Base-by-base conservation (phyloP, 202 grass and related monocot genomes). In the Saccharum hybrid region DNA sequence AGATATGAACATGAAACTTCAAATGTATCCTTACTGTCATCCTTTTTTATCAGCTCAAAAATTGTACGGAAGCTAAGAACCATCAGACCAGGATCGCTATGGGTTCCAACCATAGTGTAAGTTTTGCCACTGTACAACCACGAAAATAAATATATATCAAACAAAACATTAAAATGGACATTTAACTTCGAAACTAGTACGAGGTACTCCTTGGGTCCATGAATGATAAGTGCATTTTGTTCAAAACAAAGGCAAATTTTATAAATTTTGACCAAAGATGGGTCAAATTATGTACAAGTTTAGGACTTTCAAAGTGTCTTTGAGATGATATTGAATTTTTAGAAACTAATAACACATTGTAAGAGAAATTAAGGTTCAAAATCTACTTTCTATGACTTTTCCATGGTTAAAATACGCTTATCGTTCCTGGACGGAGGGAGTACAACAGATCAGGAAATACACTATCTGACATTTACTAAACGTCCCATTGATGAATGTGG, bases 1-100 rank as follows among this genome's bases (percentile, higher is more conserved):
- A 99, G 86, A 75, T 96, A 99, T 41, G 96, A 96, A 88, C 96
- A 99, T n/a, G 91, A 92, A 72, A 99, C 88, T 86, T 99, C 96
- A 82, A 94, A 96, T 59, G 80, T 86, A 88, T 99, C 96, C 46
- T 90, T 84, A 69, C 86, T 87, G 34, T 86, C 68, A 63, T 96
- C 91, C 40, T 84, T 94, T 74, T 94, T 96, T 72, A 99, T 96
- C 88, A 94, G 90, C 73, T 94, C 88, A 94, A 99, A 99, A 88
- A 99, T 96, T 82, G 96, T 99, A 30, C 85, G 93, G 68, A 99
- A 96, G 68, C 96, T 94, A 74, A 99, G 93, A 85, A 99, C 93
- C 96, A 99, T 99, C 69, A 99, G 89, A 68, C 96, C 96, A 86
- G 93, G 96, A 80, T 99, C 96, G 46, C 82, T 92, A 45, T 80